These are phyloP conservation scores for Pulveroboletus sp. DNA, from an alignment of 768 basidiomycete species.

Conservation along the genomic window DNA sequence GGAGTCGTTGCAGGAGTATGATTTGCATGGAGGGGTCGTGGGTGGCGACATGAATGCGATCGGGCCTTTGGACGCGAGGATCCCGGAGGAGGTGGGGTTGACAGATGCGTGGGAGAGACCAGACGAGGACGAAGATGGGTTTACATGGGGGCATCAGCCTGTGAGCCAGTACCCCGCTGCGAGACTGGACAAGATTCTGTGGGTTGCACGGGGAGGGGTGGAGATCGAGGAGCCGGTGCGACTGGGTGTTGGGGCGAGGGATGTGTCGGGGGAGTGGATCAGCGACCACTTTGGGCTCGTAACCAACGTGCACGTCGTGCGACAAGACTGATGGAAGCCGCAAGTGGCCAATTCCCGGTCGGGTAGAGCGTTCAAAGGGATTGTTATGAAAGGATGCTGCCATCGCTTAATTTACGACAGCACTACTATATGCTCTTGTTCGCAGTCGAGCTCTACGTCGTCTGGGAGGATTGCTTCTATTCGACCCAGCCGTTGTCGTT, in stretches of 20 bases:
- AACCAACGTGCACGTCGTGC: conserved; percentile 33
- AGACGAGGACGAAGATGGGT: conserved; percentile 41
- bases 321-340: conserved; percentile 12
- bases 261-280: conserved; percentile 42
- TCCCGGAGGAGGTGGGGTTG: conserved; percentile 45
- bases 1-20: conserved; percentile 42
- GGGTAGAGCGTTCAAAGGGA: background rate
- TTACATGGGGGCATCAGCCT: conserved; percentile 73
- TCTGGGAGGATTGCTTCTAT: background rate
- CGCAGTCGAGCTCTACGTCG: background rate
- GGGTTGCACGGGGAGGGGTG: conserved; percentile 44
- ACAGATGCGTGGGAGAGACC: conserved; percentile 54
- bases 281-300: conserved; percentile 68
- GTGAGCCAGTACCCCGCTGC: conserved; percentile 40
- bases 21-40: conserved; percentile 54
- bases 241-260: conserved; percentile 54
- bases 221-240: conserved; percentile 48
- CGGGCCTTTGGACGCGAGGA: conserved; percentile 36
- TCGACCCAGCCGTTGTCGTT: background rate
- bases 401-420: conserved; percentile 7
- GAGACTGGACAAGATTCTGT: conserved; percentile 65
- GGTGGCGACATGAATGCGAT: conserved; percentile 75
- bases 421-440: background rate
- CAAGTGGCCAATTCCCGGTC: background rate
- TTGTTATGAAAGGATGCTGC: conserved; percentile 6